Conservation (phyloP, 2,329 filamentous ascomycete species). For the Metarhizium rileyi region DNA sequence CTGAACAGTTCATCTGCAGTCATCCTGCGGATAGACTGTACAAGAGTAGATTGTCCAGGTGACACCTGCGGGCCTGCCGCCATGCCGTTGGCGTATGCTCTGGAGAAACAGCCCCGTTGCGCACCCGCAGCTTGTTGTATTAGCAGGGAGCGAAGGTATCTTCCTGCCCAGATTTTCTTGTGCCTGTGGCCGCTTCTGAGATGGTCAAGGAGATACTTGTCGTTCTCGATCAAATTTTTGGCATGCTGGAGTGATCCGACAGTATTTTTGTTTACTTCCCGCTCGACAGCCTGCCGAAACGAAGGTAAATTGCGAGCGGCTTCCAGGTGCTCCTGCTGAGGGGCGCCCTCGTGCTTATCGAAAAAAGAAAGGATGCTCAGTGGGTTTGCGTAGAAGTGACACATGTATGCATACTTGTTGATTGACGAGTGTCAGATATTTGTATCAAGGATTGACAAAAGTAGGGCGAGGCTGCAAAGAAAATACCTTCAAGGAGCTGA, state of each 20-base stretch:
- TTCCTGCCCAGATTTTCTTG: constrained; percentile 28
- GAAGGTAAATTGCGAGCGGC: constrained; percentile 60
- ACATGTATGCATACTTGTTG: constrained; percentile 70
- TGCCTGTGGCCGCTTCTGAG: constrained; percentile 23
- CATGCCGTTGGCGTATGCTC: constrained; percentile 53
- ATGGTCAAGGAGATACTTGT: constrained; percentile 41
- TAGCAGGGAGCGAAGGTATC: constrained; percentile 39
- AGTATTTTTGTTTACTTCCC: constrained; percentile 32
- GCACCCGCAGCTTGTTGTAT: constrained; percentile 31
- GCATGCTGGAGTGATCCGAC: constrained; percentile 32
- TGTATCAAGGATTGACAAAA: background rate
- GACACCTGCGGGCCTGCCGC: constrained; percentile 43
- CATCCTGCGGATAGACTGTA: constrained; percentile 51
- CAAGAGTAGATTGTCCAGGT: constrained; percentile 38
- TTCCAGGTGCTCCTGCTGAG: constrained; percentile 55
- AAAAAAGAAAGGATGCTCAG: constrained; percentile 51
- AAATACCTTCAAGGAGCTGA: constrained; percentile 58
- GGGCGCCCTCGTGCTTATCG: constrained; percentile 11
- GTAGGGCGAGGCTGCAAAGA: background rate
- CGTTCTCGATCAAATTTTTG: constrained; percentile 46
- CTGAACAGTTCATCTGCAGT: constrained; percentile 21
- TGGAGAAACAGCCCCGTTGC: constrained; percentile 33
- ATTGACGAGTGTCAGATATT: constrained; percentile 1
- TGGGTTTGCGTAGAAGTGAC: constrained; percentile 72
- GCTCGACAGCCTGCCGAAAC: constrained; percentile 49